Conservation (phyloP, 2,329 filamentous ascomycete species). For the Claviceps sorghi region DNA sequence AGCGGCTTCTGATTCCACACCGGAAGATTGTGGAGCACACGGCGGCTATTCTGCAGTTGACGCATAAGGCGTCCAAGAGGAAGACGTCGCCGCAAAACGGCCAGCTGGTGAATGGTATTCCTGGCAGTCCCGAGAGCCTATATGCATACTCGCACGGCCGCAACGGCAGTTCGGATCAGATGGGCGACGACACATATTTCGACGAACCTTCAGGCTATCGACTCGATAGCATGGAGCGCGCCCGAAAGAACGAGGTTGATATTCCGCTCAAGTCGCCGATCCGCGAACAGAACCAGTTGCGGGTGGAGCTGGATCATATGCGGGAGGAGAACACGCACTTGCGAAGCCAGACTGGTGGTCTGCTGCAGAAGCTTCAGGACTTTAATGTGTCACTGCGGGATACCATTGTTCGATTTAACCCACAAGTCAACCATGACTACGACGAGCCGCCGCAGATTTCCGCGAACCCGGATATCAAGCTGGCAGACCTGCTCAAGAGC, state of each 20-base stretch:
- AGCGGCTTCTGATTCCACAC: slow-evolving; percentile 59
- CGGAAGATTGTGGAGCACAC: slow-evolving; percentile 74
- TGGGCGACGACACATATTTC: slow-evolving; percentile 48
- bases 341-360: slow-evolving; percentile 17
- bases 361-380: slow-evolving; percentile 43
- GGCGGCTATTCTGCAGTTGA: slow-evolving; percentile 79
- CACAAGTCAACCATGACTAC: slow-evolving; percentile 35
- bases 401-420: slow-evolving; percentile 50
- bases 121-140: slow-evolving; percentile 63
- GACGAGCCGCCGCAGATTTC: slow-evolving; percentile 24
- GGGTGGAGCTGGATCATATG: slow-evolving; percentile 30
- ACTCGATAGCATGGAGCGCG: slow-evolving; percentile 46
- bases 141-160: slow-evolving; percentile 52
- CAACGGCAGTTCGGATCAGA: slow-evolving; percentile 37
- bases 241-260: slow-evolving; percentile 33
- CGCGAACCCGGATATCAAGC: slow-evolving; percentile 18
- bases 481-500: slow-evolving; percentile 31
- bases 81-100: slow-evolving; percentile 27
- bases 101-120: slow-evolving; percentile 41
- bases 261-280: slow-evolving; percentile 44
- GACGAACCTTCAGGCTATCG: slow-evolving; percentile 64
- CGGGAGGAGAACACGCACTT: slow-evolving; percentile 31
- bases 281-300: slow-evolving; percentile 37
- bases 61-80: slow-evolving; percentile 62
- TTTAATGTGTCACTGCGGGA: slow-evolving; percentile 54